Evolutionary conservation across 352 stramenopile genomes (phyloP).

Genomic region (Globisporangium parvum): DNA sequence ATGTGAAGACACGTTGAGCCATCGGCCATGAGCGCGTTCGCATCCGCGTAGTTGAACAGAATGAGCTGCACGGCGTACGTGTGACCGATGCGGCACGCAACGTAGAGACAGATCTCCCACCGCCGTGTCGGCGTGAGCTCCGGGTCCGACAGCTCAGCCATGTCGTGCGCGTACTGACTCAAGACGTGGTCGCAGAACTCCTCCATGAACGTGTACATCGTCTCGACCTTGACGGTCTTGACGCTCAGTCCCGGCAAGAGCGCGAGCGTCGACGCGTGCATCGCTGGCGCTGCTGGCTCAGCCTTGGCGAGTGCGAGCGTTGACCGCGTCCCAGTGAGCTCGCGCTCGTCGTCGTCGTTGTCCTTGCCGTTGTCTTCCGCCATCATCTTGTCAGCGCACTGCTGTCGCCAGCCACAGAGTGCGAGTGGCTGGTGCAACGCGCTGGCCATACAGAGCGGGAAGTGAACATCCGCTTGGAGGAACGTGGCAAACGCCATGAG

Average conservation of each 20-base stretch:
- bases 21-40: conserved; percentile 50
- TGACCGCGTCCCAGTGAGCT: not conserved
- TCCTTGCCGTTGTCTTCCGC: conserved; percentile 19
- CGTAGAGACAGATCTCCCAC: conserved; percentile 74
- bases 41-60: conserved; percentile 67
- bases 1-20: conserved; percentile 71
- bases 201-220: conserved; percentile 74
- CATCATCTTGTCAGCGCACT: conserved; percentile 45
- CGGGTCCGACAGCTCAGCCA: conserved; percentile 41
- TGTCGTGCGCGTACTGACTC: conserved; percentile 53
- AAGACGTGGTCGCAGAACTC: conserved; percentile 72
- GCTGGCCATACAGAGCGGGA: conserved; percentile 19
- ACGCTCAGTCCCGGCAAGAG: conserved; percentile 46
- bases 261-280: not conserved
- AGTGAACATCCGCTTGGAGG: conserved; percentile 40
- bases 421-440: conserved; percentile 35
- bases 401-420: conserved; percentile 49
- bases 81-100: conserved; percentile 69
- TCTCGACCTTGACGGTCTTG: conserved; percentile 55
- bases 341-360: not conserved
- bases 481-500: conserved; percentile 48
- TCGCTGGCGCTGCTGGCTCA: conserved; percentile 2
- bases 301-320: conserved; percentile 8
- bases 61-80: conserved; percentile 67
- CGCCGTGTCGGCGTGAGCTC: conserved; percentile 40